Evolutionary conservation across 1,139 yeast genomes (phyloP), one percentile per base, ranked within the genome.

Genomic region (Sugiyamaella castrensis): DNA sequence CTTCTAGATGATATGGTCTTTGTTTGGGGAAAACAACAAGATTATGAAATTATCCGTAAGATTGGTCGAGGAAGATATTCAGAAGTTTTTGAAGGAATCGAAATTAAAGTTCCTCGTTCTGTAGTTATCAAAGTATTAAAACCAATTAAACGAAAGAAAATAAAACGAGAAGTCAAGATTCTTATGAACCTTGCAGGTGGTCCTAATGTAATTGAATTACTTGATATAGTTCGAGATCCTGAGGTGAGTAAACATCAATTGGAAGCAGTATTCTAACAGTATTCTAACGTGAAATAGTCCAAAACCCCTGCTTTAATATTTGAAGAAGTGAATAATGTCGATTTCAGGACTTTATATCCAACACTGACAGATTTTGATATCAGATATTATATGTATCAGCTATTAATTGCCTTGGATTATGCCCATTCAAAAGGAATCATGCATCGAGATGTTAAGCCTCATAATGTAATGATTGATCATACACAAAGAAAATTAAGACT

Each of bases 371-470:
- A 82, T 61, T 69, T 71, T 52, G 97, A 91, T 64, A 83, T 89
- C 58, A 79, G 89, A 57, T 88, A 70, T 68, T 91, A 91, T 69
- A 88, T 91, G 82, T 84, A 76, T 57, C 95, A 89, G 68, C 73
- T 91, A 54, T 73, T 91, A 57, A 80, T 77, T 44, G 98, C 97
- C 0, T 73, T 91, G 57, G 96, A 91, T 66, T 91, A 79, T 66
- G 83, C 89, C 27, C 98, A 91, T 69, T 87, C 95, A 4, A 86
- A 85, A 87, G 98, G 98, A 27, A 88, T 91, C 53, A 91, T 91
- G 85, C 98, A 91, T 68, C 76, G 98, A 65, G 98, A 91, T 69
- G 97, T 91, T 53, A 91, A 91, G 66, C 98, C 98, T 10, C 96
- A 91, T 65, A 91, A 91, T 64, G 91, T 91, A 46, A 91, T 91